Evolutionary conservation across 2,329 filamentous ascomycete genomes (phyloP).

Genomic region (Chaetomiaceae sp.): DNA sequence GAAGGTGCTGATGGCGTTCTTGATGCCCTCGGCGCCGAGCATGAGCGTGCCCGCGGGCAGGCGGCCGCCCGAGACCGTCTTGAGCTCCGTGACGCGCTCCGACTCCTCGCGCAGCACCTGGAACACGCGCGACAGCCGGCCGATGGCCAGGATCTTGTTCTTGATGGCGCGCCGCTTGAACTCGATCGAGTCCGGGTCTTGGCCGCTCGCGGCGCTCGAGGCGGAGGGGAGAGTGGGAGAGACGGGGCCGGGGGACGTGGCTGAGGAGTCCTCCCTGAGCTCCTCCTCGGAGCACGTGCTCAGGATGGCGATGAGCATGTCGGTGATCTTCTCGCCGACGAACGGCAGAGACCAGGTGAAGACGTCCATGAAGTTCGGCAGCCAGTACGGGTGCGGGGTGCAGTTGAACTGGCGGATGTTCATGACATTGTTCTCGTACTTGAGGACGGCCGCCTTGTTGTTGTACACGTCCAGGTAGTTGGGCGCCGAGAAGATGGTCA

Average conservation of each 20-base stretch:
- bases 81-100: constrained; percentile 93
- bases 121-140: constrained; percentile 93
- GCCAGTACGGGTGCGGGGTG: constrained; percentile 98
- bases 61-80: constrained; percentile 89
- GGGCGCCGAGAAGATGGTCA: constrained; percentile 99
- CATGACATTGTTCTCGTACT: constrained; percentile 99
- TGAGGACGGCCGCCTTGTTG: constrained; percentile 98
- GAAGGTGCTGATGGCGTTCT: constrained; percentile 94
- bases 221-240: constrained; percentile 59
- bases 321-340: constrained; percentile 97
- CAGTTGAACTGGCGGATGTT: constrained; percentile 99
- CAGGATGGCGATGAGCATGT: constrained; percentile 98
- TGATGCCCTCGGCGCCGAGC: constrained; percentile 97
- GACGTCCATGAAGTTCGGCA: constrained; percentile 99
- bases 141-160: constrained; percentile 99
- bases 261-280: constrained; percentile 78
- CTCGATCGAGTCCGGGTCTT: constrained; percentile 82
- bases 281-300: constrained; percentile 99
- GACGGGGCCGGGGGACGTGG: constrained; percentile 62
- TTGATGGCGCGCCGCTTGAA: constrained; percentile 96
- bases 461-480: constrained; percentile 99
- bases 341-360: constrained; percentile 99
- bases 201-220: constrained; percentile 22
- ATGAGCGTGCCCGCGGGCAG: constrained; percentile 94
- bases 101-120: constrained; percentile 97